These are phyloP conservation scores for Candida sp. DNA, from an alignment of 1,139 yeast species.

Conservation along the genomic window DNA sequence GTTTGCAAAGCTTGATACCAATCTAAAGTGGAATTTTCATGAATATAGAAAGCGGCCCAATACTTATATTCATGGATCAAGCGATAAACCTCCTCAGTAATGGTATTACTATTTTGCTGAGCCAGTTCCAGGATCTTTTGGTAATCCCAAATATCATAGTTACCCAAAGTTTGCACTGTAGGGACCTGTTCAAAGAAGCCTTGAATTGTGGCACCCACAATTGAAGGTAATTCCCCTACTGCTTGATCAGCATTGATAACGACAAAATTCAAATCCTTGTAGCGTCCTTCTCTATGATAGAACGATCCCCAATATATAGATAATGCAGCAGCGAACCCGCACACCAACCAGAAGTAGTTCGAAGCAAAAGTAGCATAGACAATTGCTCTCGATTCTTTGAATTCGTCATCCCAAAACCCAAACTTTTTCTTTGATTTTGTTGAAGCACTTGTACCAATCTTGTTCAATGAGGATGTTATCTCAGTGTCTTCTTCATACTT, in stretches of 20 bases:
- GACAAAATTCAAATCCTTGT: conserved; percentile 19
- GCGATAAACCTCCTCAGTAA: conserved; percentile 23
- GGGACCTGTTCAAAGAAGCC: conserved; percentile 21
- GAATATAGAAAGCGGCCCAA: conserved; percentile 28
- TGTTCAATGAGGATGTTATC: background rate
- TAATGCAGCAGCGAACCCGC: conserved; percentile 21
- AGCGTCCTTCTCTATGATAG: conserved; percentile 17
- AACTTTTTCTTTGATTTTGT: conserved; percentile 10
- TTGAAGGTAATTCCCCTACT: conserved; percentile 18
- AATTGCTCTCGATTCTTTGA: conserved; percentile 17
- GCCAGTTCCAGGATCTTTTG: conserved; percentile 17
- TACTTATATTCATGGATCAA: conserved; percentile 28
- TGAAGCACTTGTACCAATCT: background rate
- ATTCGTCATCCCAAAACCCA: conserved; percentile 28
- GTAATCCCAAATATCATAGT: conserved; percentile 20
- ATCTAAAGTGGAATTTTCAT: conserved; percentile 22
- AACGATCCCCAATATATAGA: conserved; percentile 33
- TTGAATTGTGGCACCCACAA: conserved; percentile 21
- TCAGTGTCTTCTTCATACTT: conserved; percentile 1
- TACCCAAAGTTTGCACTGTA: conserved; percentile 17
- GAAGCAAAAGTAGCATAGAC: conserved; percentile 15
- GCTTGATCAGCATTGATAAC: conserved; percentile 24
- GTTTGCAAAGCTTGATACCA: conserved; percentile 16
- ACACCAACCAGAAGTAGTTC: conserved; percentile 20
- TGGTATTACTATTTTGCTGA: conserved; percentile 13